A percentile compares a stretch with the other conserved stretches of the same genome.
Evolutionary conservation across 371 early-diverging fungal genomes (phyloP).

Genomic region (Capillidium rhysosporum): DNA sequence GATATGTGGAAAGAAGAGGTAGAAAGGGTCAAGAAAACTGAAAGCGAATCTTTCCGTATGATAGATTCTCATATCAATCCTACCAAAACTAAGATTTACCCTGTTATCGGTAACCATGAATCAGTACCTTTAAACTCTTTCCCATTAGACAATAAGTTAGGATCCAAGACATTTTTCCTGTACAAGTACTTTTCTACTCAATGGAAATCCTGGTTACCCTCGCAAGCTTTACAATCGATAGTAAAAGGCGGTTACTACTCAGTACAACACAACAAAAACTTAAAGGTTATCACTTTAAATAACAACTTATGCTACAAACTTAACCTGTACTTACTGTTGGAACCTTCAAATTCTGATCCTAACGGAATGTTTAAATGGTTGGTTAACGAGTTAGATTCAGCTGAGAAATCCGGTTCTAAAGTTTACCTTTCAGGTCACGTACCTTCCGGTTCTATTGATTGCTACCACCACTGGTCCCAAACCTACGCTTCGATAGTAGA

Average conservation of each 20-base stretch:
- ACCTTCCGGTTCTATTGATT: constrained; percentile 3
- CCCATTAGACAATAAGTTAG: background rate
- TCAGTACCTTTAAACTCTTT: constrained; percentile 9
- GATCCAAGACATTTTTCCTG: background rate
- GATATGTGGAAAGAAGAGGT: constrained; percentile 26
- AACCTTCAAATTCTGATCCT: constrained; percentile 5
- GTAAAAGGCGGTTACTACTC: constrained; percentile 9
- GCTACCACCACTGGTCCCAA: background rate
- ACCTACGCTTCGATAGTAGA: constrained; percentile 5
- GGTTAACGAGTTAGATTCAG: constrained; percentile 6
- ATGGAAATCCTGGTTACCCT: constrained; percentile 10
- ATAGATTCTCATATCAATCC: background rate
- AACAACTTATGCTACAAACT: constrained; percentile 7
- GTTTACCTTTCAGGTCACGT: constrained; percentile 7
- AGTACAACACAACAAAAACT: background rate
- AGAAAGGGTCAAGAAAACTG: constrained; percentile 15
- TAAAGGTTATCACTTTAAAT: constrained; percentile 9
- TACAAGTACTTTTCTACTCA: constrained; percentile 7
- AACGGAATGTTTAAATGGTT: constrained; percentile 9
- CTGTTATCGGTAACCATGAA: constrained; percentile 12
- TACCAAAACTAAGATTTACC: constrained; percentile 18
- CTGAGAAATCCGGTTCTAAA: constrained; percentile 7
- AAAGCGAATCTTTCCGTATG: constrained; percentile 12
- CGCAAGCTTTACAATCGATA: background rate
- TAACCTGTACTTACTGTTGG: constrained; percentile 1